Evolutionary conservation across 805 yeast species (phyloP), one percentile per base, ranked within the genome.

Genomic region (Vanderwaltozyma polyspora): DNA sequence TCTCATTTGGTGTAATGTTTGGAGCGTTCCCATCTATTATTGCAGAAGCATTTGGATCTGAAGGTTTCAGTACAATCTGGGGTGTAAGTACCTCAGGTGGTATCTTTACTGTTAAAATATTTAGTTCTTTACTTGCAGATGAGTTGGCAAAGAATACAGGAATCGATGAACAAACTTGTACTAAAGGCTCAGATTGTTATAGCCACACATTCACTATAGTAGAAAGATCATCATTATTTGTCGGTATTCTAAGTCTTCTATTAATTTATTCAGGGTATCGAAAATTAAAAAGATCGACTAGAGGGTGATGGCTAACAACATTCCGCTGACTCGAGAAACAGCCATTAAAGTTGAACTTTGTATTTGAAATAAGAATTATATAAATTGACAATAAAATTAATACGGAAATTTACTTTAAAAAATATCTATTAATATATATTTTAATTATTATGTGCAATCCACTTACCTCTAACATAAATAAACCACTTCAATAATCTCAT

Each of bases 11-110:
- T 0, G 63, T 79, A 19, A 56, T 73, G 3, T 79, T 76, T 58
- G 89, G 89, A 0, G 71, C 79, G 0, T 76, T 76, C n/a, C 93
- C 93, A 3, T 79, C 87, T 1, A 66, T 79, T 3, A 66, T 79
- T 19, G 86, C 86, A 0, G 93, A 81, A 42, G 60, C 65, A 11
- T 79, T 79, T 58, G 87, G 87, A 2, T 68, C 82, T 0, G 64
- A 59, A 6, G 68, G 74, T 0, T 81, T 79, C 51, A 74, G 85
- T 16, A 78, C 87, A 0, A 66, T 78, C 1, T 81, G 91, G 89
- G 85, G 89, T 0, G 57, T 80, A 27, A 57, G 74, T 12, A 77
- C 86, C 17, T 75, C 85, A 0, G 87, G 87, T 6, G 84, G 85
- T 1, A 57, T 79, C 15, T 29, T 72, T 4, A 60, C 71, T 0